These are phyloP conservation scores for Colletotrichum melonis DNA, from an alignment of 2,329 filamentous ascomycete genomes.

Conservation along the genomic window DNA sequence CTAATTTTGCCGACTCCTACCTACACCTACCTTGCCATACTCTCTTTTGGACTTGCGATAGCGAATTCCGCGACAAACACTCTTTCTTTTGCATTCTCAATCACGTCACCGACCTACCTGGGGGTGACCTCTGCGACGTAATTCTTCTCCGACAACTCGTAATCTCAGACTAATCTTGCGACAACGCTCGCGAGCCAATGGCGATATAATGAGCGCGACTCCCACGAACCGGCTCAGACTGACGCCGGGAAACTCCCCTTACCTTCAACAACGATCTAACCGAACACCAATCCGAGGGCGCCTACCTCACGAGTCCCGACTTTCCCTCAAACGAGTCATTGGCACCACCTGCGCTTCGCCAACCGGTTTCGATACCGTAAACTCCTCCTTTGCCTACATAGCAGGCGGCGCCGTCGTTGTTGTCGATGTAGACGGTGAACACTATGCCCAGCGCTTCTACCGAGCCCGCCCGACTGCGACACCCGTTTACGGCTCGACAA, in stretches of 20 bases:
- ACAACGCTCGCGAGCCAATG: conserved; percentile 55
- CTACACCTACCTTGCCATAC: not conserved
- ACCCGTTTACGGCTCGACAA: conserved; percentile 69
- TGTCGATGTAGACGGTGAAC: conserved; percentile 78
- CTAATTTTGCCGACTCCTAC: not conserved
- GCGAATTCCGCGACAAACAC: not conserved
- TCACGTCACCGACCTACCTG: not conserved
- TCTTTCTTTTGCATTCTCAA: not conserved
- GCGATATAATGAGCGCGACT: conserved; percentile 68
- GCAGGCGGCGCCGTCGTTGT: conserved; percentile 95
- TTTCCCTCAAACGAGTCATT: conserved; percentile 86
- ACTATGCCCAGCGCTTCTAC: conserved; percentile 85
- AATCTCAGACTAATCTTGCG: conserved; percentile 12
- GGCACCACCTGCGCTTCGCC: conserved; percentile 89
- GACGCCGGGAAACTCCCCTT: conserved; percentile 83
- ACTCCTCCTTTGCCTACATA: conserved; percentile 86
- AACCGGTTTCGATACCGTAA: conserved; percentile 86
- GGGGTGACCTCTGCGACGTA: conserved; percentile 19
- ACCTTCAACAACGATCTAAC: conserved; percentile 65
- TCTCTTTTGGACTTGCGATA: not conserved
- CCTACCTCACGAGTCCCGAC: conserved; percentile 61
- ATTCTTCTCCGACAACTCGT: not conserved
- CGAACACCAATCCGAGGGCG: conserved; percentile 71
- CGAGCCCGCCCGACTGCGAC: conserved; percentile 83
- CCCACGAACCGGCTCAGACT: conserved; percentile 72